Percentiles rank a stretch among this genome's conserved stretches.
phyloP scores from a whole-genome alignment of 495 filamentous ascomycete species.

The Aspergillus leporis region DNA sequence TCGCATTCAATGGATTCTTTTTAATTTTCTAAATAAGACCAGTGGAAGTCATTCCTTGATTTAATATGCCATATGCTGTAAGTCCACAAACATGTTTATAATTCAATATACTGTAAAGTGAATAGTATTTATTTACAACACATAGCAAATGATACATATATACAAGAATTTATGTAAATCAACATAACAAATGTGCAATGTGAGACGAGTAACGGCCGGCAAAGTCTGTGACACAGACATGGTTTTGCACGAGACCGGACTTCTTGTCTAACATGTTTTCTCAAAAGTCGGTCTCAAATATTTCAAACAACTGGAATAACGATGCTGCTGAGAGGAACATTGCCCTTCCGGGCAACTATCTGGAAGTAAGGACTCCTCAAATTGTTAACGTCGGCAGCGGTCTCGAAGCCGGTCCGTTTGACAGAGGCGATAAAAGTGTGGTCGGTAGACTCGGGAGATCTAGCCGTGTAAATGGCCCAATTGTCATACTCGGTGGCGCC shows the following conservation, averaged over 20 bases:
- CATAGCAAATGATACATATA: neutral
- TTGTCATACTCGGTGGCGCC: conserved; percentile 45
- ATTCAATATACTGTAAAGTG: neutral
- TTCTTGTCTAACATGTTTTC: neutral
- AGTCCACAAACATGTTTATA: neutral
- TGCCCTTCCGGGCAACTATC: conserved; percentile 34
- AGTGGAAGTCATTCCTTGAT: neutral
- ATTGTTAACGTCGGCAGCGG: conserved; percentile 22
- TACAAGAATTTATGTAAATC: neutral
- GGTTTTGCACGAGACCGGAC: neutral
- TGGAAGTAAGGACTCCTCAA: conserved; percentile 29
- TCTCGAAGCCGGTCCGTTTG: conserved; percentile 39
- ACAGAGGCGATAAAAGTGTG: conserved; percentile 24
- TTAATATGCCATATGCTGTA: neutral
- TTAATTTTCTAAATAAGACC: too few species aligned
- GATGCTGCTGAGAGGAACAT: conserved; percentile 29
- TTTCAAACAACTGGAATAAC: conserved; percentile 24
- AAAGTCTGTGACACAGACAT: neutral
- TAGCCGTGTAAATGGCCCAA: conserved; percentile 33
- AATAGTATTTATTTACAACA: neutral
- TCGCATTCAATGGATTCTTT: too few species aligned
- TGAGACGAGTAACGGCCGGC: neutral
- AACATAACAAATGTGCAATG: neutral
- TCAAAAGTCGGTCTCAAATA: neutral
- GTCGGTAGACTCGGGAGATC: conserved; percentile 22